Evolutionary conservation across 768 basidiomycete species (phyloP).

Genomic region (Trametes maxima): DNA sequence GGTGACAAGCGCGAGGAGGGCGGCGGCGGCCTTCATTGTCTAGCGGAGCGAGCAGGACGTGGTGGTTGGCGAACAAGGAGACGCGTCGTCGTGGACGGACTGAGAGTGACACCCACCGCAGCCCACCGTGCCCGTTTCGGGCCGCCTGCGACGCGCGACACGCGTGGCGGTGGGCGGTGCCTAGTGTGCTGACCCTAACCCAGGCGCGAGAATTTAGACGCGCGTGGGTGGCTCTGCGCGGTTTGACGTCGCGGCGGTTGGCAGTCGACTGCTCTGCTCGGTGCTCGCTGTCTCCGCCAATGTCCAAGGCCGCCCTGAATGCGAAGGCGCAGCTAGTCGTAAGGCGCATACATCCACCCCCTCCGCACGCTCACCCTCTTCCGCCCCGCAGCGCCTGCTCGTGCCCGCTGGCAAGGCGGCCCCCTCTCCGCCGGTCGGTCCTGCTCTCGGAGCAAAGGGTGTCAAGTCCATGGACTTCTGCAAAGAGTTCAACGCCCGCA

Average conservation of each 20-base stretch:
- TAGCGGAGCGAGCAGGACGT: constrained; percentile 4
- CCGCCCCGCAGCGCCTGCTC: constrained; percentile 65
- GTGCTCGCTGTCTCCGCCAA: constrained; percentile 32
- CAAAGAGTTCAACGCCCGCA: constrained; percentile 99
- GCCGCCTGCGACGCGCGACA: background rate
- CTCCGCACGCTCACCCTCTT: background rate
- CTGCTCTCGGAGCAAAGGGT: constrained; percentile 95
- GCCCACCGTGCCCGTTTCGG: background rate
- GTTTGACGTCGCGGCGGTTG: constrained; percentile 7
- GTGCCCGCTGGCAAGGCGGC: constrained; percentile 94
- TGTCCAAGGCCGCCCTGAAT: constrained; percentile 68
- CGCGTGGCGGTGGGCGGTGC: background rate
- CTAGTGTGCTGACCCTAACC: constrained; percentile 8
- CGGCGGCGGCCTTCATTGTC: constrained; percentile 52
- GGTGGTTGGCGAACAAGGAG: constrained; percentile 3
- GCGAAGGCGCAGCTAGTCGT: constrained; percentile 79
- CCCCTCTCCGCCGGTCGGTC: constrained; percentile 94
- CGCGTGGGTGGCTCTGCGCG: background rate
- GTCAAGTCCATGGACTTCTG: constrained; percentile 99
- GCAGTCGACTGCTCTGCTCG: constrained; percentile 4
- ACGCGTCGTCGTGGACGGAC: constrained; percentile 1
- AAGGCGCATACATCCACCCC: constrained; percentile 33
- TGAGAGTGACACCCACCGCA: background rate
- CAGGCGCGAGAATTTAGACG: constrained; percentile 7
- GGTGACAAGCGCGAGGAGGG: constrained; percentile 48